Percentiles rank a stretch among this genome's conserved stretches.
phyloP scores from a whole-genome alignment of 2,329 filamentous ascomycete species.

The Teratosphaeria gauchensis region DNA sequence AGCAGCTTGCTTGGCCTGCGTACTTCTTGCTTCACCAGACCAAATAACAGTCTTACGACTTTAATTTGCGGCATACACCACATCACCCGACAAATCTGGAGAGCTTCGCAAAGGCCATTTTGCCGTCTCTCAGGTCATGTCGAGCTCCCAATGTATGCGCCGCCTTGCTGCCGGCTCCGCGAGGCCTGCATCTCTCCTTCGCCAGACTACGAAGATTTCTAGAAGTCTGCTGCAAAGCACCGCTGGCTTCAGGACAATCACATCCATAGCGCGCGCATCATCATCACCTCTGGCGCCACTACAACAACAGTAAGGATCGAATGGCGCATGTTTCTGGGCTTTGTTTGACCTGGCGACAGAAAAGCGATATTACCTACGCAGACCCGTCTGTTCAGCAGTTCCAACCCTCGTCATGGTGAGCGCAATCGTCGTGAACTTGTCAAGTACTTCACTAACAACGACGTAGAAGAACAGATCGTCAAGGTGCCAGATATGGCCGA shows the following conservation, averaged over 20 bases:
- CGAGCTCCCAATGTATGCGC: slow-evolving; percentile 30
- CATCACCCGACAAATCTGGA: slow-evolving; percentile 5
- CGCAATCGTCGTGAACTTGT: neutral
- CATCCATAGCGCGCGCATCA: slow-evolving; percentile 8
- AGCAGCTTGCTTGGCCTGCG: neutral
- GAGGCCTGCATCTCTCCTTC: slow-evolving; percentile 19
- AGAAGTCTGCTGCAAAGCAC: slow-evolving; percentile 15
- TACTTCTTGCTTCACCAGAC: neutral
- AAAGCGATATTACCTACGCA: slow-evolving; percentile 18
- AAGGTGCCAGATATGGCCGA: slow-evolving; percentile 98
- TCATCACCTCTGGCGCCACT: neutral
- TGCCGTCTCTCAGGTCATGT: slow-evolving; percentile 25
- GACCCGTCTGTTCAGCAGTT: slow-evolving; percentile 24
- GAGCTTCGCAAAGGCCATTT: slow-evolving; percentile 17
- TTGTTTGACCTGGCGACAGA: slow-evolving; percentile 16
- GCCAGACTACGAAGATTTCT: slow-evolving; percentile 16
- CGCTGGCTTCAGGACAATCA: slow-evolving; percentile 14
- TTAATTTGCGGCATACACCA: neutral
- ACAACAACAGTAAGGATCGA: slow-evolving; percentile 9
- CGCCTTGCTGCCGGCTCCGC: slow-evolving; percentile 20
- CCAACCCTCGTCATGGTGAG: slow-evolving; percentile 26
- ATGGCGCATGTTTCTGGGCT: neutral
- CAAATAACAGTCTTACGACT: slow-evolving; percentile 1
- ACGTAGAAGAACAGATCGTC: slow-evolving; percentile 65
- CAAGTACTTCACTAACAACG: neutral